Conservation (phyloP, 2,329 filamentous ascomycete species). For the Lojkania enalia region DNA sequence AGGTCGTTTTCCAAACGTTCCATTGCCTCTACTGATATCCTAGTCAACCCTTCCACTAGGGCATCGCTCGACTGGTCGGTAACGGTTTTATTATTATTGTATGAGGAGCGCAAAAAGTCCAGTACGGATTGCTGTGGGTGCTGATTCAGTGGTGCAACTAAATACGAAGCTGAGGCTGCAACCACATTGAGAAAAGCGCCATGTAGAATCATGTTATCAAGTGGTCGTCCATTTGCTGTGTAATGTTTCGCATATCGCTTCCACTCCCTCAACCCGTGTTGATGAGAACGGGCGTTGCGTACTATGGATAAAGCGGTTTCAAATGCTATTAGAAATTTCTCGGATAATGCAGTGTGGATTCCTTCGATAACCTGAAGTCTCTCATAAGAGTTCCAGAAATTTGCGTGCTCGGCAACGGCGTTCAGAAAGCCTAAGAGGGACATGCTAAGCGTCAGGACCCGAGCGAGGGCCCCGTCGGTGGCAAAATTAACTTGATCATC, state of each 20-base stretch:
- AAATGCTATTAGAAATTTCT: constrained; percentile 80
- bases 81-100: constrained; percentile 18
- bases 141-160: constrained; percentile 65
- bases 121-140: constrained; percentile 66
- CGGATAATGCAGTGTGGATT: constrained; percentile 74
- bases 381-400: constrained; percentile 79
- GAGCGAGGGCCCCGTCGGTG: constrained; percentile 59
- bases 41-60: constrained; percentile 62
- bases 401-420: constrained; percentile 74
- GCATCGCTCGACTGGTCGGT: constrained; percentile 32
- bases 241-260: constrained; percentile 84
- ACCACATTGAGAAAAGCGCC: constrained; percentile 85
- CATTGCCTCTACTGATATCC: constrained; percentile 80
- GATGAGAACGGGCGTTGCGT: constrained; percentile 72
- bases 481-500: constrained; percentile 55
- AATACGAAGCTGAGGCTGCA: constrained; percentile 74
- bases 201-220: constrained; percentile 90
- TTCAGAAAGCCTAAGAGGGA: constrained; percentile 90
- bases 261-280: constrained; percentile 77
- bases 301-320: constrained; percentile 91
- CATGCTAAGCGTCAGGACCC: constrained; percentile 74
- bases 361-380: constrained; percentile 73
- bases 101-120: constrained; percentile 60
- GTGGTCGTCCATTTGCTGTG: constrained; percentile 73
- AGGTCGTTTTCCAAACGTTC: constrained; percentile 83